Base-by-base conservation (phyloP, 2,329 filamentous ascomycete genomes). In the Arthrobotrys entomopaga region DNA sequence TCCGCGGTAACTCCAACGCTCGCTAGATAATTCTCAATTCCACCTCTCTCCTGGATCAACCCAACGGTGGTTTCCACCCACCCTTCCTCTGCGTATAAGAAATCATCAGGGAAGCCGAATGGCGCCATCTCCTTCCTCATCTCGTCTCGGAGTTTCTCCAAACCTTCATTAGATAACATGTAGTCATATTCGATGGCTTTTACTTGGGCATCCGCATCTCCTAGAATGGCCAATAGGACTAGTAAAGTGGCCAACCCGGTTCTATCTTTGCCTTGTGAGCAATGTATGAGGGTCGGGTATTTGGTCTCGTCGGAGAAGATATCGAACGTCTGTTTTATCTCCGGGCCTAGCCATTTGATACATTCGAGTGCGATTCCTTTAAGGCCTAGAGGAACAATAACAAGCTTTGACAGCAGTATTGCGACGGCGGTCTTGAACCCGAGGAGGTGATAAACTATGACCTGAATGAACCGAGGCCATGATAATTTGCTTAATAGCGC, bases 261-360 rank as follows among this genome's bases (percentile, higher is more conserved):
- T 1, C 93, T 87, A 79, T 96, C 93, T 80, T 96, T 97, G 69
- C 93, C 93, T 79, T 96, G 92, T 0, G 92, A 95, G 81, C 93
- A 97, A 81, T 96, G 92, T 1, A 95, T 82, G 6, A 96, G 80
- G 0, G 89, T 81, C 0, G 92, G 92, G 76, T 88, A 87, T 15
- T 84, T 84, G 0, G 80, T 77, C 1, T 83, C 80, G 0, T 84
- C 80, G 8, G 84, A 81, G 22, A 87, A 81, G 5, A 86, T 80
- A 6, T 82, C 81, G 42, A 89, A 50, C 77, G 83, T 83, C 76
- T 82, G 79, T 22, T 84, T 84, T 16, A 92, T 85, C 79, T 91
- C 89, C 0, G 82, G 80, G 0, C 85, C 87, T 60, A 89, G 92
- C 64, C 88, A 84, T 77, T 91, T 87, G 2, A 96, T 81, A 0